Evolutionary conservation across 441 rosid genomes (phyloP).

Genomic region (Melastoma candidum): DNA sequence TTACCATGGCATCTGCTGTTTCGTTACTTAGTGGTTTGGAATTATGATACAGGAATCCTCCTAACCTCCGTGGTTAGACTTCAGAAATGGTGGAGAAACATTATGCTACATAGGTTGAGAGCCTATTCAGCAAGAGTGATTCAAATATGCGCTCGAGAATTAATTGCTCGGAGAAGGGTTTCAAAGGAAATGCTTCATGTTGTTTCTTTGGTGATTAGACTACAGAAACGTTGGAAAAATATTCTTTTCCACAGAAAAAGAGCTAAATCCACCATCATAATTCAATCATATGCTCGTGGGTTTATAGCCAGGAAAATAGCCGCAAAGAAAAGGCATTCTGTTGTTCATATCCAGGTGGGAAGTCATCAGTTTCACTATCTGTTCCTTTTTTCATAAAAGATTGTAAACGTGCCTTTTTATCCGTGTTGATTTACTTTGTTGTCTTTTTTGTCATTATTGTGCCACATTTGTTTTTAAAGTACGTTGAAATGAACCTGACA

Average conservation of each 20-base stretch:
- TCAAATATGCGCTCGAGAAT: slow-evolving; percentile 53
- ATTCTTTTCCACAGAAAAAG: background rate
- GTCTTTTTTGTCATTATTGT: too few species aligned
- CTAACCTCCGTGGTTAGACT: slow-evolving; percentile 35
- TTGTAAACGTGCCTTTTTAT: background rate
- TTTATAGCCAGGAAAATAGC: slow-evolving; percentile 37
- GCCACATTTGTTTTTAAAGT: too few species aligned
- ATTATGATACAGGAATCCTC: slow-evolving; percentile 21
- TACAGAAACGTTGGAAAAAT: too few species aligned
- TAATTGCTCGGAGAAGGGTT: slow-evolving; percentile 42
- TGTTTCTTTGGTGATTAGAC: slow-evolving; percentile 6
- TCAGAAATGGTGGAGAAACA: slow-evolving; percentile 83
- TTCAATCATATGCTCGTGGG: slow-evolving; percentile 56
- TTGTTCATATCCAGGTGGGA: slow-evolving; percentile 55
- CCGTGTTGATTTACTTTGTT: too few species aligned
- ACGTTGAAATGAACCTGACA: slow-evolving; percentile 11
- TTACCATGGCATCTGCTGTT: slow-evolving; percentile 12
- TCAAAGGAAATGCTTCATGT: slow-evolving; percentile 31
- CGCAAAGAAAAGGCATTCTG: slow-evolving; percentile 18
- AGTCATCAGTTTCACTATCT: background rate
- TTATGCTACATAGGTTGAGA: slow-evolving; percentile 34
- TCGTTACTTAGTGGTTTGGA: slow-evolving; percentile 18
- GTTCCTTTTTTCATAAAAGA: background rate
- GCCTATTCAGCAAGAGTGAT: slow-evolving; percentile 40
- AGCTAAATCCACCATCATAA: slow-evolving; percentile 36